A percentile compares a stretch with the other conserved stretches of the same genome.
Evolutionary conservation across 495 filamentous ascomycete genomes (phyloP).

Genomic region (Hyaloscypha bicolor): DNA sequence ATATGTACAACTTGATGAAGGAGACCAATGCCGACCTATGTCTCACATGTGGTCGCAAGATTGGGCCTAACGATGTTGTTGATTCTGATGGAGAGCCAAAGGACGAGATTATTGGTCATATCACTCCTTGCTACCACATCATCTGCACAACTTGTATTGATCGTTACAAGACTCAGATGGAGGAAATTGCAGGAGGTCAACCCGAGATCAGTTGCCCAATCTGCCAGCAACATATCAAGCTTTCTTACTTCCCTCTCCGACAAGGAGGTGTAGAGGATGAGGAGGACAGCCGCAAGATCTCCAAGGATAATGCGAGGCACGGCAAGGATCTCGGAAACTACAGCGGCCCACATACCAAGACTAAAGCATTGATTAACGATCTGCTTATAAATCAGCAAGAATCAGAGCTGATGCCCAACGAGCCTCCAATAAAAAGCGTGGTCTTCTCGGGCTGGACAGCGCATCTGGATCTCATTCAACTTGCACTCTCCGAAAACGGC

Average conservation of each 20-base stretch:
- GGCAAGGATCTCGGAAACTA: conserved; percentile 69
- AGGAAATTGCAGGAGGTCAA: conserved; percentile 36
- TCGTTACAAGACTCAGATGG: conserved; percentile 44
- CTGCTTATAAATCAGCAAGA: conserved; percentile 61
- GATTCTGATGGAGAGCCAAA: conserved; percentile 56
- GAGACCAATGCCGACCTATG: conserved; percentile 75
- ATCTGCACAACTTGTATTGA: conserved; percentile 75
- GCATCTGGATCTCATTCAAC: conserved; percentile 90
- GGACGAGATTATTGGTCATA: conserved; percentile 69
- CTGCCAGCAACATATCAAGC: conserved; percentile 62
- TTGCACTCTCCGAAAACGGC: conserved; percentile 69
- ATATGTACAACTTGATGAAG: conserved; percentile 78
- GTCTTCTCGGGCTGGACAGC: conserved; percentile 94
- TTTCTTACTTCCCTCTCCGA: conserved; percentile 66
- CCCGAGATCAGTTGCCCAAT: conserved; percentile 58
- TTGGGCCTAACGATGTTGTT: conserved; percentile 53
- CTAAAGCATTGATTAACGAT: conserved; percentile 70
- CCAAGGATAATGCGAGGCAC: conserved; percentile 47
- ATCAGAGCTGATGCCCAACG: conserved; percentile 56
- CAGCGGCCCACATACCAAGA: conserved; percentile 87
- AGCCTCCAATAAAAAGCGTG: conserved; percentile 81
- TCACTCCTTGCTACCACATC: conserved; percentile 83
- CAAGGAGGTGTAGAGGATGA: conserved; percentile 62
- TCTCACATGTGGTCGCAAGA: conserved; percentile 63
- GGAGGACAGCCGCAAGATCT: conserved; percentile 49